Evolutionary conservation across 1,139 yeast species (phyloP).

Genomic region (Taphrina pruni): DNA sequence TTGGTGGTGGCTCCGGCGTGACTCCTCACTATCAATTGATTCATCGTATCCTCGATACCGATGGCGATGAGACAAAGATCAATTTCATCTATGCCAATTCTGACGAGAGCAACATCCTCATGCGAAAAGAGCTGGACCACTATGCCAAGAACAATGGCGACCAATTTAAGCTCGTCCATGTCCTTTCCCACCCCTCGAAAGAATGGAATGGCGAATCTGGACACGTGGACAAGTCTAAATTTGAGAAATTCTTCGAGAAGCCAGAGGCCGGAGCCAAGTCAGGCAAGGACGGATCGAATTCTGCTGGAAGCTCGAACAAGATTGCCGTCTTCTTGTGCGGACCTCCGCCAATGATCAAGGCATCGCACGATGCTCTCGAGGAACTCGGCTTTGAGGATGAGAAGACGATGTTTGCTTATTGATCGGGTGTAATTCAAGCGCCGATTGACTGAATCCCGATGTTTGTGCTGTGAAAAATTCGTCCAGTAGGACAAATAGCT

Average conservation of each 20-base stretch:
- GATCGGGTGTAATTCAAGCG: not conserved
- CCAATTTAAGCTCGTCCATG: conserved; percentile 41
- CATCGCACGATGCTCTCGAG: conserved; percentile 15
- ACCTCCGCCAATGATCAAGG: conserved; percentile 29
- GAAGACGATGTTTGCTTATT: conserved; percentile 13
- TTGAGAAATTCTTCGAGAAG: not conserved
- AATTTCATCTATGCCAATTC: conserved; percentile 79
- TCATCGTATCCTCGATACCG: conserved; percentile 70
- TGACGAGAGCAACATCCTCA: conserved; percentile 74
- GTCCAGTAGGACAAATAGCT: not conserved
- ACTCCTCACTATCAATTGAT: conserved; percentile 76
- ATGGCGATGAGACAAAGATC: conserved; percentile 82
- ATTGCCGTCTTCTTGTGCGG: conserved; percentile 16
- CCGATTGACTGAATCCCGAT: not conserved
- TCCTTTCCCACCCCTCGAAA: conserved; percentile 39
- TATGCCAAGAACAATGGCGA: conserved; percentile 56
- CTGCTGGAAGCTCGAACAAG: not conserved
- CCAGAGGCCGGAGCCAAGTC: not conserved
- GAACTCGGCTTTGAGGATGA: conserved; percentile 25
- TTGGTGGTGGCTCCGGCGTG: conserved; percentile 89
- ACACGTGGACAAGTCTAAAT: conserved; percentile 37
- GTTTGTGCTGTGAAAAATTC: not conserved
- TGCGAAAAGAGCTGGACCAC: conserved; percentile 79
- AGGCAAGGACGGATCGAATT: not conserved
- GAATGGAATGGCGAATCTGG: conserved; percentile 40